These are phyloP conservation scores for Diplocarpon rosae DNA, from an alignment of 2,329 filamentous ascomycete genomes.

Conservation along the genomic window DNA sequence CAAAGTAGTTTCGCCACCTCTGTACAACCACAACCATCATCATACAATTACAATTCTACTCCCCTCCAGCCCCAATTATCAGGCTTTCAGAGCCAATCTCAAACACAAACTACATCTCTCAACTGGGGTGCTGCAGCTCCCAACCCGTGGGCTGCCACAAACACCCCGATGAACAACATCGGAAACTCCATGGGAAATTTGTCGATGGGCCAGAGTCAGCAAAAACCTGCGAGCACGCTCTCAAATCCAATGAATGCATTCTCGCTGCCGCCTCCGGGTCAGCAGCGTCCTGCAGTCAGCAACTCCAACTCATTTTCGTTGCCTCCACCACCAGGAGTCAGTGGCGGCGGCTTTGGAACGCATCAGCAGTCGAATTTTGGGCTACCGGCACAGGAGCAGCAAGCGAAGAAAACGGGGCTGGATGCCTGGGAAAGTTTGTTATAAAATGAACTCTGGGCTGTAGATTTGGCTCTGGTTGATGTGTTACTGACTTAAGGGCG, in stretches of 20 bases:
- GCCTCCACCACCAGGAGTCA: conserved; percentile 21
- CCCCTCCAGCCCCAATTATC: conserved; percentile 17
- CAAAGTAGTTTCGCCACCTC: conserved; percentile 33
- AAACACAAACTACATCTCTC: conserved; percentile 26
- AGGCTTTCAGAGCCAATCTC: conserved; percentile 13
- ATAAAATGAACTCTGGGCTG: conserved; percentile 19
- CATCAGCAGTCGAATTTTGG: conserved; percentile 12
- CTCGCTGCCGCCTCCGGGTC: conserved; percentile 38
- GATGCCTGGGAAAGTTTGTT: conserved; percentile 47
- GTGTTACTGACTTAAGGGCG: too few relatives aligned
- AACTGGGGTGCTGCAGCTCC: conserved; percentile 39
- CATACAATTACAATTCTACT: conserved; percentile 7
- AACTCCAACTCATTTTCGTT: conserved; percentile 31
- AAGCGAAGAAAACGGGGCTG: conserved; percentile 32
- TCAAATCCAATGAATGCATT: conserved; percentile 35
- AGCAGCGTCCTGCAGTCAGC: conserved; percentile 5
- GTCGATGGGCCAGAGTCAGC: conserved; percentile 37
- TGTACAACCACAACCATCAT: conserved; percentile 12
- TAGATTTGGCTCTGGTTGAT: neutral
- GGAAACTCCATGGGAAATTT: conserved; percentile 37
- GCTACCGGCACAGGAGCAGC: conserved; percentile 6
- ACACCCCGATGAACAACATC: conserved; percentile 29
- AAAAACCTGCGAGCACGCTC: conserved; percentile 5
- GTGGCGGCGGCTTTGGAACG: conserved; percentile 2
- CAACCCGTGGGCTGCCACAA: conserved; percentile 40